Evolutionary conservation across 345 rosid genomes (phyloP).

Genomic region (Diplotaxis tenuifolia): DNA sequence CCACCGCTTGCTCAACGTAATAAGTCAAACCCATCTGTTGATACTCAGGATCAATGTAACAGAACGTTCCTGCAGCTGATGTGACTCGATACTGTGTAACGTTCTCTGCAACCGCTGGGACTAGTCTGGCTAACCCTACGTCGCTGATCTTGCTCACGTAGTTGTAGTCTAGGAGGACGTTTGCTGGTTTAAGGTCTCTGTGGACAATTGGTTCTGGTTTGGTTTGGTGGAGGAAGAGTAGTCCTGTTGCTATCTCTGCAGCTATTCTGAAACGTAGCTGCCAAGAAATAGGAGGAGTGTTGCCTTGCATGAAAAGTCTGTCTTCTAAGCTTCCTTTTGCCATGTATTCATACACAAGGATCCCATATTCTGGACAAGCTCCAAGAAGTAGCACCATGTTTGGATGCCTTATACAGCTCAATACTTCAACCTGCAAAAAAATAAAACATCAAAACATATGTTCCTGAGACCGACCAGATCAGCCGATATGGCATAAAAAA

Average conservation of each 20-base stretch:
- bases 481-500: no score
- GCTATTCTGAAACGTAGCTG: slow-evolving; percentile 85
- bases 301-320: slow-evolving; percentile 55
- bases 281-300: slow-evolving; percentile 69
- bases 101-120: slow-evolving; percentile 78
- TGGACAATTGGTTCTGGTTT: slow-evolving; percentile 96
- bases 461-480: no score
- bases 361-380: slow-evolving; percentile 89
- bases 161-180: slow-evolving; percentile 73
- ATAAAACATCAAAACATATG: not conserved
- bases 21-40: slow-evolving; percentile 92
- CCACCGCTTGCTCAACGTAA: slow-evolving; percentile 51
- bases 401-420: slow-evolving; percentile 91
- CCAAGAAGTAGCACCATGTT: slow-evolving; percentile 96
- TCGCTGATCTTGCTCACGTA: slow-evolving; percentile 81
- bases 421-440: slow-evolving; percentile 64
- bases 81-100: slow-evolving; percentile 72
- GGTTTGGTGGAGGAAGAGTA: slow-evolving; percentile 86
- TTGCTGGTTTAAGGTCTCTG: slow-evolving; percentile 90
- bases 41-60: slow-evolving; percentile 95
- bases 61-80: slow-evolving; percentile 89
- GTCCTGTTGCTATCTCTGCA: slow-evolving; percentile 77
- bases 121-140: slow-evolving; percentile 86
- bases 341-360: slow-evolving; percentile 89
- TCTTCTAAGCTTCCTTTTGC: slow-evolving; percentile 89